Evolutionary conservation across 352 stramenopile species (phyloP).

Genomic region (Globisporangium acanthophoron): DNA sequence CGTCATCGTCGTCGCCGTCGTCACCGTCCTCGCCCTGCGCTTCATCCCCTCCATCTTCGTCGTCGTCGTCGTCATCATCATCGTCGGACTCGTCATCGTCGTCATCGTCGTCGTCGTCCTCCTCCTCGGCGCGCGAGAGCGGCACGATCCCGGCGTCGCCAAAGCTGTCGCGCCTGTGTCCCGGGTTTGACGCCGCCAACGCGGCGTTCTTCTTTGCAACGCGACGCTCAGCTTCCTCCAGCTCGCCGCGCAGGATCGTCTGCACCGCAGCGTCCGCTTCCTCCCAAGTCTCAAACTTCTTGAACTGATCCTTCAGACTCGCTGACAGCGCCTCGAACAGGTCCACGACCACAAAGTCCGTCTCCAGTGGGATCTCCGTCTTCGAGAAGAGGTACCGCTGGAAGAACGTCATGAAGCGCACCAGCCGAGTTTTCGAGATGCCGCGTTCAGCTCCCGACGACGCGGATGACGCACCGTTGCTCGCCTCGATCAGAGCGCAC

Average conservation of each 20-base stretch:
- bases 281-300: conserved; percentile 71
- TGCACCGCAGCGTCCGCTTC: conserved; percentile 58
- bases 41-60: conserved; percentile 23
- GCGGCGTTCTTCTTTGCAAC: conserved; percentile 53
- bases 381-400: conserved; percentile 97
- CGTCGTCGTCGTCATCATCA: conserved; percentile 52
- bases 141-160: conserved; percentile 20
- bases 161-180: conserved; percentile 7
- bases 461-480: conserved; percentile 17
- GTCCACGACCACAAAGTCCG: conserved; percentile 89
- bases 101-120: conserved; percentile 55
- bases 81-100: conserved; percentile 54
- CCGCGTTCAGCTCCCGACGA: conserved; percentile 60
- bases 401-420: conserved; percentile 91
- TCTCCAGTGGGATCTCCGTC: conserved; percentile 91
- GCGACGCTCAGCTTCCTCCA: conserved; percentile 62
- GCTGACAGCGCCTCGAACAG: conserved; percentile 58
- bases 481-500: conserved; percentile 91
- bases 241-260: conserved; percentile 48
- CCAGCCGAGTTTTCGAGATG: conserved; percentile 81
- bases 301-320: conserved; percentile 64
- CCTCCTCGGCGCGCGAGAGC: conserved; percentile 28
- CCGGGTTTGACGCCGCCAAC: conserved; percentile 11
- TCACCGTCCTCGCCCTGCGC: conserved; percentile 16
- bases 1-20: conserved; percentile 40